Evolutionary conservation across 805 yeast species (phyloP), one percentile per base, ranked within the genome.

Genomic region (Kodamaea nitidulidarum): DNA sequence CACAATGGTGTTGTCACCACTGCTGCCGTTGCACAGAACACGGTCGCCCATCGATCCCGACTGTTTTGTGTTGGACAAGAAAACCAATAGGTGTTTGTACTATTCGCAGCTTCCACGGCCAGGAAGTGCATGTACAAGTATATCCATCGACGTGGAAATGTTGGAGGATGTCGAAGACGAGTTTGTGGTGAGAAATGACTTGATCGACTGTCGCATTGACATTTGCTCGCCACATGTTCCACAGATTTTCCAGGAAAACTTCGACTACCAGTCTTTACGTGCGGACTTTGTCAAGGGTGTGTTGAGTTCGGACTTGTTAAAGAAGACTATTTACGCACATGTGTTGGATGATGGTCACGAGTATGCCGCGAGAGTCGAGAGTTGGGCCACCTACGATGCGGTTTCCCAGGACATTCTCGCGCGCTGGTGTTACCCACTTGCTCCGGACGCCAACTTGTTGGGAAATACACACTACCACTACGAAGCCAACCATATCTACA

Each of bases 171-270:
- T 85, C 24, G 82, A 78, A 32, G 68, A 64, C 47, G 95, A 86
- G 45, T 80, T 93, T 49, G 75, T 76, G 7, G 71, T 93, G 42
- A 78, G 96, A 56, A 93, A 93, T 60, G 98, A 93, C 61, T 75
- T 93, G 47, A 90, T 93, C 43, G 98, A 93, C 66, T 93, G 98
- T 60, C 93, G 85, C 58, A 88, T 93, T 40, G 98, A 93, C 63
- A 88, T 93, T 44, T 93, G 98, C 62, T 75, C 97, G 5, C 88
- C 95, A 2, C 88, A 82, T 48, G 96, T 93, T 8, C 97, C 97
- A 1, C 93, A 95, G 11, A 82, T 91, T 44, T 93, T 91, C 66
- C 95, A 88, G 52, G 98, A 93, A 55, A 91, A 93, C 60, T 93
- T 93, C 53, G 98, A 93, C 65, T 93, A 90, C 60, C 96, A 91